Conservation (phyloP, 2,329 filamentous ascomycete species). For the Aspergillus fischeri region DNA sequence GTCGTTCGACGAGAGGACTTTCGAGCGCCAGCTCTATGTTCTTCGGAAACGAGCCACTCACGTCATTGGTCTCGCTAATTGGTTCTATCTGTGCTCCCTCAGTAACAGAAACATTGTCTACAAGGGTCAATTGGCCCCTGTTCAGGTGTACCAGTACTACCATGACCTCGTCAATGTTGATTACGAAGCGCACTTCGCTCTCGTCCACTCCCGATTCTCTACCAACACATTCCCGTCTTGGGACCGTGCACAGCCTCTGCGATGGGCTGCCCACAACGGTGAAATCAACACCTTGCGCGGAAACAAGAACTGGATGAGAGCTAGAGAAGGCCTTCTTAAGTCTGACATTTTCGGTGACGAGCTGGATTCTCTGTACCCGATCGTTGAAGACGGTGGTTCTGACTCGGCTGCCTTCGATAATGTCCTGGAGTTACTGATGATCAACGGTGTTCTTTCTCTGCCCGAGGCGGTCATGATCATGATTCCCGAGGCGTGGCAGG, state of each 20-base stretch:
- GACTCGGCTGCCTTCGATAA: slow-evolving; percentile 98
- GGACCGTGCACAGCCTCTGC: slow-evolving; percentile 92
- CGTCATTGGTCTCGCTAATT: slow-evolving; percentile 91
- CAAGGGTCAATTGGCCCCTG: slow-evolving; percentile 91
- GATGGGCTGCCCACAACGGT: slow-evolving; percentile 97
- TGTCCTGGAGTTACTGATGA: slow-evolving; percentile 85
- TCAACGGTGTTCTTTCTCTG: slow-evolving; percentile 91
- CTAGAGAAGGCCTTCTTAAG: slow-evolving; percentile 89
- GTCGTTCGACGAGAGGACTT: slow-evolving; percentile 76
- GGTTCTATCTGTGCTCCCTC: slow-evolving; percentile 97
- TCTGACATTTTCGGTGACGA: slow-evolving; percentile 91
- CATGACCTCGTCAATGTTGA: slow-evolving; percentile 95
- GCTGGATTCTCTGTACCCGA: slow-evolving; percentile 83
- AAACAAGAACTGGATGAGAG: slow-evolving; percentile 99
- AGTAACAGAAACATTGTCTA: slow-evolving; percentile 99
- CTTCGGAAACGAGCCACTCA: slow-evolving; percentile 93
- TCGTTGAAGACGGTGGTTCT: slow-evolving; percentile 93
- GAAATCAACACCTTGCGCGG: slow-evolving; percentile 97
- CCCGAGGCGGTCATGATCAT: slow-evolving; percentile 98
- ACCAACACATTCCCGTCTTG: slow-evolving; percentile 98
- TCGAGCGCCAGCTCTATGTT: slow-evolving; percentile 91
- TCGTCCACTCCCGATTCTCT: slow-evolving; percentile 95
- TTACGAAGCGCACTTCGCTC: slow-evolving; percentile 93
- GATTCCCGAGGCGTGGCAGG: slow-evolving; percentile 97
- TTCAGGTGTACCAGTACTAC: slow-evolving; percentile 97